phyloP scores from a whole-genome alignment of 176 grass and related monocot genomes.

The Aegilops longissima region DNA sequence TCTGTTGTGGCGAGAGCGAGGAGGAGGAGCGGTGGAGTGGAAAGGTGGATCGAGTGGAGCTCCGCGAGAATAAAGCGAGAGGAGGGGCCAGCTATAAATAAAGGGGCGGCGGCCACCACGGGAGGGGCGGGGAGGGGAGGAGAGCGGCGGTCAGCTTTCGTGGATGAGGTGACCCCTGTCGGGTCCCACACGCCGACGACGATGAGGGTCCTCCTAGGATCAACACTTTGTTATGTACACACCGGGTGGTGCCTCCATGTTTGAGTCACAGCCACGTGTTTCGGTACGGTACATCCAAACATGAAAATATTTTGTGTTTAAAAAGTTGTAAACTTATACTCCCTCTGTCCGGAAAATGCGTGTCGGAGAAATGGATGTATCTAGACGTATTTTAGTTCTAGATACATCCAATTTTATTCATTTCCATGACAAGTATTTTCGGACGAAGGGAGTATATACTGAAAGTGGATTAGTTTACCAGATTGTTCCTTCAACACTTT shows the following conservation, averaged over 20 bases:
- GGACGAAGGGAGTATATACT: too few species aligned
- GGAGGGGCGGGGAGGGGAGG: neutral
- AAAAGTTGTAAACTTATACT: too few species aligned
- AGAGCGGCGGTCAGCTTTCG: neutral
- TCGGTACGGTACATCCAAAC: too few species aligned
- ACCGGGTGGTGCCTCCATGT: neutral
- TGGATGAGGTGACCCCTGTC: neutral
- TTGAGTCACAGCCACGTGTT: neutral
- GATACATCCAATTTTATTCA: too few species aligned
- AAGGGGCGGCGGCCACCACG: neutral
- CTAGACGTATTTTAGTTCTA: too few species aligned
- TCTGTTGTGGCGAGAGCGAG: neutral
- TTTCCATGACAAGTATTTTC: too few species aligned
- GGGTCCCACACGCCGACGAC: neutral
- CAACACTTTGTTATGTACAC: neutral
- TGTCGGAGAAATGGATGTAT: too few species aligned
- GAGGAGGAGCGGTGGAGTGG: neutral
- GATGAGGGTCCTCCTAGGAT: neutral
- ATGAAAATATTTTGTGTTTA: too few species aligned
- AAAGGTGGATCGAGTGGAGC: neutral
- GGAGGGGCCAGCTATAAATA: constrained; percentile 39
- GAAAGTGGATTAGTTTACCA: too few species aligned
- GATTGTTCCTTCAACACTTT: too few species aligned
- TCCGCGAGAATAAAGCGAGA: constrained; percentile 20
- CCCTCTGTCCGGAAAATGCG: too few species aligned